Evolutionary conservation across 352 stramenopile genomes (phyloP).

Genomic region (Phytophthora constricta): DNA sequence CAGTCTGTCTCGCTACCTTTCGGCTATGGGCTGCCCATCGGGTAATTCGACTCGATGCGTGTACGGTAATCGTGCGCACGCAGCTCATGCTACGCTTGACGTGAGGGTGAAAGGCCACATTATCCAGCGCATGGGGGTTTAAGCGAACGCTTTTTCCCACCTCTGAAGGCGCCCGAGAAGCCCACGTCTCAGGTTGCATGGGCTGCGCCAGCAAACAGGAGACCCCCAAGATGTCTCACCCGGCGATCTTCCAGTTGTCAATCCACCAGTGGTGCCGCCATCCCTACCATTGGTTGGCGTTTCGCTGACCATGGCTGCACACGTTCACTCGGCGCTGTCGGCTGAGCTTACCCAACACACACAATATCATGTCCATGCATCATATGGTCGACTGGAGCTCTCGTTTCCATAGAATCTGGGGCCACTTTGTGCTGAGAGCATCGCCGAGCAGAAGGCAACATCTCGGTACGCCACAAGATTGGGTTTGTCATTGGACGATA

Average conservation of each 20-base stretch:
- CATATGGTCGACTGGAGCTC: too few relatives aligned
- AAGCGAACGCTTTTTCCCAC: slow-evolving; percentile 1
- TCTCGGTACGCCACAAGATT: background rate
- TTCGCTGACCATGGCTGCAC: too few relatives aligned
- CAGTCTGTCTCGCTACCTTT: slow-evolving; percentile 10
- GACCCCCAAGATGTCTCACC: too few relatives aligned
- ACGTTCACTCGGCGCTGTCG: too few relatives aligned
- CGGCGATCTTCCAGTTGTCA: too few relatives aligned
- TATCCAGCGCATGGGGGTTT: slow-evolving; percentile 6
- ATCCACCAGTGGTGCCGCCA: slow-evolving; percentile 1
- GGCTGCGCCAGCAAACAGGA: background rate
- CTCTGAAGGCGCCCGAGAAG: slow-evolving; percentile 13
- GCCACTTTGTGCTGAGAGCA: background rate
- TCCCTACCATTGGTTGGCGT: background rate
- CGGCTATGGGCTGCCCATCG: slow-evolving; percentile 7
- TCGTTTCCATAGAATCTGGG: too few relatives aligned
- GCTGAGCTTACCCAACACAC: too few relatives aligned
- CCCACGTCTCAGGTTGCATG: background rate
- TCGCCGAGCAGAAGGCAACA: background rate
- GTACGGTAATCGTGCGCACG: background rate
- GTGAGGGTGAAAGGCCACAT: slow-evolving; percentile 12
- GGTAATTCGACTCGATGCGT: background rate
- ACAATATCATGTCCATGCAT: too few relatives aligned
- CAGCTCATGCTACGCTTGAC: background rate
- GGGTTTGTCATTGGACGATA: background rate